Percentiles rank a stretch among this genome's conserved stretches.
phyloP scores from a whole-genome alignment of 176 grass and related monocot species.

The Eragrostis nindensis region DNA sequence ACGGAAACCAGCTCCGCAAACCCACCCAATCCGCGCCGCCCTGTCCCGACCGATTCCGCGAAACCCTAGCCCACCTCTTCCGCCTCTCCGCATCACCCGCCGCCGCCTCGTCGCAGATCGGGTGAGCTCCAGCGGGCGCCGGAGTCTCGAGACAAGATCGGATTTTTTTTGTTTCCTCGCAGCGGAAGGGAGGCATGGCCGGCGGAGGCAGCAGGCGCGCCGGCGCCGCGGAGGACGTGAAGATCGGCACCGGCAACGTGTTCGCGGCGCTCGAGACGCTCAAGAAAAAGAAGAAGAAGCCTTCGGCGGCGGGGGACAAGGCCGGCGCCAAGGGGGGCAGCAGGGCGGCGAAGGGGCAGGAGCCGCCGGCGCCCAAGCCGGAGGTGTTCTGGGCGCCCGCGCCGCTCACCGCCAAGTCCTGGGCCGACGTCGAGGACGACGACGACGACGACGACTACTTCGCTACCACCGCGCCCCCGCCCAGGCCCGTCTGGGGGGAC shows the following conservation, averaged over 20 bases:
- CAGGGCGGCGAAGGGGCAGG: constrained; percentile 3
- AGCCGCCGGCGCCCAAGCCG: constrained; percentile 45
- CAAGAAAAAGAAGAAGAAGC: constrained; percentile 92
- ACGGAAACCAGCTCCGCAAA: constrained; percentile 15
- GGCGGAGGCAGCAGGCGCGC: constrained; percentile 68
- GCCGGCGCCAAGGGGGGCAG: constrained; percentile 17
- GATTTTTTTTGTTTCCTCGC: background rate
- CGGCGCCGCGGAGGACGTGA: constrained; percentile 57
- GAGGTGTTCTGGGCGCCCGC: constrained; percentile 65
- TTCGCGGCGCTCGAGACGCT: constrained; percentile 90
- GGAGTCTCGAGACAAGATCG: background rate
- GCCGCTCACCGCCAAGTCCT: constrained; percentile 66
- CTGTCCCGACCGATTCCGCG: background rate
- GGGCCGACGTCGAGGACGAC: constrained; percentile 94
- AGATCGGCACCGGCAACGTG: constrained; percentile 79
- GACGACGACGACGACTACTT: constrained; percentile 92
- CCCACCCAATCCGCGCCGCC: background rate
- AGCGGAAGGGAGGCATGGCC: constrained; percentile 47
- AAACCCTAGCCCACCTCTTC: background rate
- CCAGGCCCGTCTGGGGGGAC: constrained; percentile 51
- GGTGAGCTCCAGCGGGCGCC: background rate
- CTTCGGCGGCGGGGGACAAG: background rate
- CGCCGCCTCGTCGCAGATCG: background rate
- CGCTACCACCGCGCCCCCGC: constrained; percentile 74
- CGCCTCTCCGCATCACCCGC: background rate